phyloP scores from a whole-genome alignment of 345 rosid genomes.

The Psidium guajava region DNA sequence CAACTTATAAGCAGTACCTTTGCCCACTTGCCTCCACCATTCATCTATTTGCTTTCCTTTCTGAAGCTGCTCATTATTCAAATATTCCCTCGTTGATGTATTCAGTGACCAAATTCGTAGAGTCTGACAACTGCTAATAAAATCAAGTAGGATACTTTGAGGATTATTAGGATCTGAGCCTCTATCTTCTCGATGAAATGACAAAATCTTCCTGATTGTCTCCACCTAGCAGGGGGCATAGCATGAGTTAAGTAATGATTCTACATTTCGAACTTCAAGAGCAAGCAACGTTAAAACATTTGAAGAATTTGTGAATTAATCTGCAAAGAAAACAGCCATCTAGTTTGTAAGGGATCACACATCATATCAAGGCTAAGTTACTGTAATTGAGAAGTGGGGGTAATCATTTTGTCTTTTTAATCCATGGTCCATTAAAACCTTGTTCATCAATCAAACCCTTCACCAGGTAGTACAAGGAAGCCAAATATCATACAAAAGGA shows the following conservation, averaged over 20 bases:
- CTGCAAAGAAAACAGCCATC: neutral
- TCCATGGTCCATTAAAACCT: neutral
- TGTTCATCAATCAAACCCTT: neutral
- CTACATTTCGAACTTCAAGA: neutral
- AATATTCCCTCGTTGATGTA: slow-evolving; percentile 69
- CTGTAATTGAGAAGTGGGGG: neutral
- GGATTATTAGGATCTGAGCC: slow-evolving; percentile 83
- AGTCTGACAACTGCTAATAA: slow-evolving; percentile 93
- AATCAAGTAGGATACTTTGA: slow-evolving; percentile 93
- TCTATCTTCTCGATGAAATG: slow-evolving; percentile 92
- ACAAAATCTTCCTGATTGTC: slow-evolving; percentile 75
- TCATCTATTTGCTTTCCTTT: slow-evolving; percentile 98
- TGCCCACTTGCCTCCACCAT: slow-evolving; percentile 91
- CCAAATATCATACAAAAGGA: neutral
- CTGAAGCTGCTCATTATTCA: slow-evolving; percentile 81
- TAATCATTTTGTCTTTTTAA: neutral
- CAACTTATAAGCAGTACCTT: slow-evolving; percentile 42
- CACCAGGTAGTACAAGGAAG: neutral
- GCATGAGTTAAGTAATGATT: neutral
- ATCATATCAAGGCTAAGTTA: neutral
- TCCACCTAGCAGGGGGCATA: slow-evolving; percentile 52
- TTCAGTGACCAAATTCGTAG: slow-evolving; percentile 92
- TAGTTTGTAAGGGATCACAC: neutral
- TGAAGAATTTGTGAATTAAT: neutral
- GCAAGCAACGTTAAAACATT: neutral